Conservation (phyloP, 805 yeast genomes). For the Kluyveromyces nonfermentans region DNA sequence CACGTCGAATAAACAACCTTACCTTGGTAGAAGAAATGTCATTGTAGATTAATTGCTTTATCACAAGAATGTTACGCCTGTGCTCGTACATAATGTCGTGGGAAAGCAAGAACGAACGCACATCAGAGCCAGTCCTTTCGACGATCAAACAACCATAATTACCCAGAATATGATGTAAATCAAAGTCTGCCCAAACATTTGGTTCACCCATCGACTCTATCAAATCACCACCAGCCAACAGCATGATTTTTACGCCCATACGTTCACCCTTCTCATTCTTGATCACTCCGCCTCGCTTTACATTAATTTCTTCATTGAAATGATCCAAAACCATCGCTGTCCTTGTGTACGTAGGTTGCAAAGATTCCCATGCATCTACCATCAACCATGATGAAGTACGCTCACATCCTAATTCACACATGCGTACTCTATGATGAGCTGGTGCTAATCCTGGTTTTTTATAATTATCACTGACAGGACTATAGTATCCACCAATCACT, state of each 20-base stretch:
- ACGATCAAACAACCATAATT: conserved; percentile 94
- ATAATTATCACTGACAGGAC: conserved; percentile 91
- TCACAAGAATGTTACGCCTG: conserved; percentile 83
- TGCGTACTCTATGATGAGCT: conserved; percentile 81
- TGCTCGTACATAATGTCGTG: conserved; percentile 98
- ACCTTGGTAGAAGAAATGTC: conserved; percentile 95
- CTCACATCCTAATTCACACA: conserved; percentile 98
- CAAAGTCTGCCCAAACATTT: conserved; percentile 96
- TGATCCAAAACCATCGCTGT: conserved; percentile 95
- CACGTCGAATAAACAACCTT: conserved; percentile 81
- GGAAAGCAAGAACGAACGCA: conserved; percentile 77
- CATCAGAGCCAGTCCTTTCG: conserved; percentile 95
- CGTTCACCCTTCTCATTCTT: conserved; percentile 45
- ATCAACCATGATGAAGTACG: conserved; percentile 93
- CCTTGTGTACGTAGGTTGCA: conserved; percentile 83
- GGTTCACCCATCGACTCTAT: conserved; percentile 99
- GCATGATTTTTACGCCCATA: conserved; percentile 88
- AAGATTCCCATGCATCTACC: conserved; percentile 99
- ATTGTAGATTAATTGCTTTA: conserved; percentile 91
- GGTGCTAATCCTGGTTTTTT: conserved; percentile 89
- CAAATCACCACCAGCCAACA: conserved; percentile 94
- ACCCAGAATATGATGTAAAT: conserved; percentile 89
- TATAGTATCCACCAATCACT: conserved; percentile 91
- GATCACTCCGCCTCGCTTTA: conserved; percentile 74
- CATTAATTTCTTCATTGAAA: conserved; percentile 89